A percentile compares a stretch with the other conserved stretches of the same genome.
phyloP scores from a whole-genome alignment of 768 basidiomycete species.

The Termitomyces sp. region DNA sequence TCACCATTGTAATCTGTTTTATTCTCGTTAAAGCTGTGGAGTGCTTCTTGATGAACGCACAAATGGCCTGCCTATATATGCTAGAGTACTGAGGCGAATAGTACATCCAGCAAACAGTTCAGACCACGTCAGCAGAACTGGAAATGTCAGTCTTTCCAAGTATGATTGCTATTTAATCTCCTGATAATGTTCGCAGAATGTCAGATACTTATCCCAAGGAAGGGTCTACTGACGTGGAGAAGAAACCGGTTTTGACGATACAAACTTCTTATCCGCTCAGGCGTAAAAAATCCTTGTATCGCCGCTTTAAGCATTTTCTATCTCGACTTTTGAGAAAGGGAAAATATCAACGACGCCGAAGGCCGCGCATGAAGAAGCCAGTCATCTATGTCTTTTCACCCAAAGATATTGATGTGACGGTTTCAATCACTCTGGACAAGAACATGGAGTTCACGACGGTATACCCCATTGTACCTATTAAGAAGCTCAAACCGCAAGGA shows the following conservation, averaged over 20 bases:
- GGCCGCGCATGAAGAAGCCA: constrained; percentile 19
- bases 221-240: not conserved
- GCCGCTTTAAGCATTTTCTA: constrained; percentile 4
- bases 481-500: constrained; percentile 3
- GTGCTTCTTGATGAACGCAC: not conserved
- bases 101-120: not conserved
- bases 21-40: not conserved
- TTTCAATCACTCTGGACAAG: constrained; percentile 24
- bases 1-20: not conserved
- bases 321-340: constrained; percentile 1
- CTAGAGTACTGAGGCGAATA: not conserved
- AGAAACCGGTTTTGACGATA: not conserved
- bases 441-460: constrained; percentile 28
- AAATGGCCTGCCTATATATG: not conserved
- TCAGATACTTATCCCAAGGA: not conserved
- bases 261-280: not conserved
- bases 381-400: constrained; percentile 31
- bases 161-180: not conserved
- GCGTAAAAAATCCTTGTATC: not conserved
- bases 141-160: not conserved
- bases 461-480: constrained; percentile 26
- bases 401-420: constrained; percentile 16
- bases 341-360: not conserved
- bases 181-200: not conserved
- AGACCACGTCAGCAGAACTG: not conserved